Evolutionary conservation across 202 grass and related monocot genomes (phyloP), one percentile per base, ranked within the genome.

Genomic region (Schoenoplectus tabernaemontani): DNA sequence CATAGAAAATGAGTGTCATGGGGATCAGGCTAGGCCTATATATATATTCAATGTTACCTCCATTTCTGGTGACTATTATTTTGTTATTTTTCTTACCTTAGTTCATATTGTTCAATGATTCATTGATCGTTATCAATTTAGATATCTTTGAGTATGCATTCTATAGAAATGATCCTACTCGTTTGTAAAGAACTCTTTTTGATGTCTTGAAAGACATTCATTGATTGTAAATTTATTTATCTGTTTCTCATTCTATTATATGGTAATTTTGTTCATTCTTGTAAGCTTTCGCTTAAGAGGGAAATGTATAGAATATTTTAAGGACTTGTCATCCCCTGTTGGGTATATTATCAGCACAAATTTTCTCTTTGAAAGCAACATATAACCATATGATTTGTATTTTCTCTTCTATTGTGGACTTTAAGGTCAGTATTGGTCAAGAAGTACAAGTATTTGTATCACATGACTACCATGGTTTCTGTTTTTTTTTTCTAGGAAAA

Each of bases 61-160:
- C 70, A 54, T 36, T 74, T 74, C 9, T 74, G 44, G 26, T 51
- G 47, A 34, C 4, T 74, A 34, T 54, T 54, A 46, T 74, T 74
- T 74, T 54, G 44, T 32, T 54, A 13, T 74, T 74, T 30, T 51
- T 51, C 13, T 51, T 34, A 53, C 1, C 4, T 33, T 73, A 15
- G 43, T 73, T 74, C 69, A 53, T 74, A 74, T 34, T 11, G 16
- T 53, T 74, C 24, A 74, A 53, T 74, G 26, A 33, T 74, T 74
- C 70, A 53, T 74, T 74, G 68, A 72, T 48, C 30, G 67, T 26
- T 53, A 4, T n/a, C 28, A 22, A 10, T 73, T 51, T 30, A 73
- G 44, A 43, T 73, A 16, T 68, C 13, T 50, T 68, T 73, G 24
- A 51, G 69, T 51, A n/a, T n/a, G 26, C 43, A 17, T 51, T 74